A percentile compares a stretch with the other conserved stretches of the same genome.
phyloP scores from a whole-genome alignment of 2,329 filamentous ascomycete genomes.

The Elsinoe fawcettii region DNA sequence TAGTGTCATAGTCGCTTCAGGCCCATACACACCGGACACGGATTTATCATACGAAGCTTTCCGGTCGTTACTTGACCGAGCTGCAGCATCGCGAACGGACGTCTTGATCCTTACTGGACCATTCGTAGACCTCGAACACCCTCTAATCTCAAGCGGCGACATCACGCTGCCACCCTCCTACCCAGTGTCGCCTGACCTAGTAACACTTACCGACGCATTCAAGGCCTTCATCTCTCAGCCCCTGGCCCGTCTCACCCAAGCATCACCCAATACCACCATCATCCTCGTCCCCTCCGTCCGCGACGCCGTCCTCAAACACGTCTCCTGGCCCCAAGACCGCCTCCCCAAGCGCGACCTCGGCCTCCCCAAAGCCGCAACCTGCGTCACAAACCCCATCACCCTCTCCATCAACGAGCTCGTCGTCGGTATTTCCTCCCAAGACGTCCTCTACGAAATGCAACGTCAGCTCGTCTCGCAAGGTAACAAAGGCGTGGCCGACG shows the following conservation, averaged over 20 bases:
- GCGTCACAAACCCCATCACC: conserved; percentile 87
- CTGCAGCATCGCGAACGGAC: conserved; percentile 67
- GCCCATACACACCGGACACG: conserved; percentile 86
- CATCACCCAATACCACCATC: conserved; percentile 72
- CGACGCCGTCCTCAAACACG: conserved; percentile 72
- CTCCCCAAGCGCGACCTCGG: conserved; percentile 65
- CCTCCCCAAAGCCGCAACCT: conserved; percentile 64
- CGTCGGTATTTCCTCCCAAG: conserved; percentile 73
- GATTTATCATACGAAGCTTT: conserved; percentile 87
- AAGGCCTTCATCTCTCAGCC: conserved; percentile 67
- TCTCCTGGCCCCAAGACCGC: conserved; percentile 75
- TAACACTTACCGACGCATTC: conserved; percentile 77
- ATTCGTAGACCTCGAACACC: conserved; percentile 87
- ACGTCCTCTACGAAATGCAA: conserved; percentile 68
- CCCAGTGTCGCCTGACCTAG: conserved; percentile 54
- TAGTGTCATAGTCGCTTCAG: conserved; percentile 68
- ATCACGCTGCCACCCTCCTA: conserved; percentile 36
- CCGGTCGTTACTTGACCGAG: conserved; percentile 69
- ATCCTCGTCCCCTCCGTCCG: conserved; percentile 76
- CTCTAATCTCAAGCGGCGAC: conserved; percentile 59
- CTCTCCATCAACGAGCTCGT: conserved; percentile 81
- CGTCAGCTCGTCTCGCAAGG: conserved; percentile 57
- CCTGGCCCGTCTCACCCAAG: conserved; percentile 60
- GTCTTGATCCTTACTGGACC: conserved; percentile 73
- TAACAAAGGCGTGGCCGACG: conserved; percentile 65